Evolutionary conservation across 2,329 filamentous ascomycete genomes (phyloP).

Genomic region (Colletotrichum sp.): DNA sequence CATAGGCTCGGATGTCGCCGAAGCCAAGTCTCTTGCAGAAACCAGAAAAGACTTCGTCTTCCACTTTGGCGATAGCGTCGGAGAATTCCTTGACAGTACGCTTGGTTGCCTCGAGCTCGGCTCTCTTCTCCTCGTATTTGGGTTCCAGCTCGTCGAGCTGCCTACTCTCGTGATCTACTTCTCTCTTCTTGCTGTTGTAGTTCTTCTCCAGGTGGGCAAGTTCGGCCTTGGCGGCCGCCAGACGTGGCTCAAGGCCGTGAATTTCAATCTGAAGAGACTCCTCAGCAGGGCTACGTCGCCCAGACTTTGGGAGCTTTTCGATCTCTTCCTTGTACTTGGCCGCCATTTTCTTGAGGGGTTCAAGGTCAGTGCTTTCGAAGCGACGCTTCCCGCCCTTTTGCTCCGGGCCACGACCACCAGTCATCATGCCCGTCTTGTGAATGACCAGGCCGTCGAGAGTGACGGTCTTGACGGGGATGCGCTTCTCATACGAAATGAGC

Average conservation of each 20-base stretch:
- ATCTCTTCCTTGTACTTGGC: constrained; percentile 81
- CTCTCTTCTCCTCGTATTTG: constrained; percentile 76
- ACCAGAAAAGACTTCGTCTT: constrained; percentile 83
- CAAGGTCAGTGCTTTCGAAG: constrained; percentile 90
- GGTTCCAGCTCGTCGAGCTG: constrained; percentile 79
- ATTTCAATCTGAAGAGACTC: constrained; percentile 83
- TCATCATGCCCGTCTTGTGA: constrained; percentile 96
- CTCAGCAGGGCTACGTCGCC: constrained; percentile 78
- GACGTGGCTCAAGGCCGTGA: constrained; percentile 77
- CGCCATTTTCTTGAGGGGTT: constrained; percentile 79
- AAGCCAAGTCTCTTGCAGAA: constrained; percentile 92
- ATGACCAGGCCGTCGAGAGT: constrained; percentile 96
- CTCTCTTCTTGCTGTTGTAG: constrained; percentile 81
- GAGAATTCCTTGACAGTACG: constrained; percentile 58
- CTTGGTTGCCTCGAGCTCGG: constrained; percentile 66
- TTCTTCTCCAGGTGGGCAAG: constrained; percentile 82
- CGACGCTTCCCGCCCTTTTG: constrained; percentile 77
- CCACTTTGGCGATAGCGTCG: constrained; percentile 75
- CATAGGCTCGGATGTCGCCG: constrained; percentile 88
- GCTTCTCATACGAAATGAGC: constrained; percentile 84
- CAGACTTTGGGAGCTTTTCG: constrained; percentile 77
- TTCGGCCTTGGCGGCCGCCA: constrained; percentile 76
- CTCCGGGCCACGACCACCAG: constrained; percentile 84
- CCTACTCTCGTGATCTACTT: constrained; percentile 74
- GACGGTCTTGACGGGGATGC: constrained; percentile 90